Percentiles rank a stretch among this genome's conserved stretches.
phyloP scores from a whole-genome alignment of 345 rosid species.

The Citropsis articulata region DNA sequence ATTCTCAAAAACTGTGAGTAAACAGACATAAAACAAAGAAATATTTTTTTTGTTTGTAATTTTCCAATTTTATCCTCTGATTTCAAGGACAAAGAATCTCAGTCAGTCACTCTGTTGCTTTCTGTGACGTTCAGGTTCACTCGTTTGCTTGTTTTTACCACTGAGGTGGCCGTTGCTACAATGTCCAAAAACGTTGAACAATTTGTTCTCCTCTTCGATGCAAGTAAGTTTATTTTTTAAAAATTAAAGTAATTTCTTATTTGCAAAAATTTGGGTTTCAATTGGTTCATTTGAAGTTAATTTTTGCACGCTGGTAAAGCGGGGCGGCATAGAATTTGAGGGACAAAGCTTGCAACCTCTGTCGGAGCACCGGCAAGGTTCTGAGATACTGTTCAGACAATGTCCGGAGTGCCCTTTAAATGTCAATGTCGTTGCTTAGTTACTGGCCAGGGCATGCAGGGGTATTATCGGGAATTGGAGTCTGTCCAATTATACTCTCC shows the following conservation, averaged over 20 bases:
- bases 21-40: background rate
- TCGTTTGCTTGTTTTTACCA: conserved; percentile 82
- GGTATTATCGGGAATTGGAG: conserved; percentile 56
- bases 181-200: conserved; percentile 81
- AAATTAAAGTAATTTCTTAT: too few relatives aligned
- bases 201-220: conserved; percentile 83
- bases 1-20: conserved; percentile 77
- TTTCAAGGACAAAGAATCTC: conserved; percentile 8
- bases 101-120: background rate
- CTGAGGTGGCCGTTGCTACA: conserved; percentile 78
- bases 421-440: conserved; percentile 26
- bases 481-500: background rate
- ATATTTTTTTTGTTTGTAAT: background rate
- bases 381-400: conserved; percentile 30
- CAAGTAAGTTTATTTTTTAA: conserved; percentile 48
- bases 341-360: conserved; percentile 6
- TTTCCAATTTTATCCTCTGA: background rate
- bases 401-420: conserved; percentile 47
- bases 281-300: background rate
- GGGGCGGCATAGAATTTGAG: conserved; percentile 19
- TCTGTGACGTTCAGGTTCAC: conserved; percentile 42
- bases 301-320: conserved; percentile 33
- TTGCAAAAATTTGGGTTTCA: too few relatives aligned
- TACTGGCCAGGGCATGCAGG: conserved; percentile 19
- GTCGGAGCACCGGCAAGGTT: conserved; percentile 44